phyloP scores from a whole-genome alignment of 2,329 filamentous ascomycete genomes.

The Fusarium tjaetaba region DNA sequence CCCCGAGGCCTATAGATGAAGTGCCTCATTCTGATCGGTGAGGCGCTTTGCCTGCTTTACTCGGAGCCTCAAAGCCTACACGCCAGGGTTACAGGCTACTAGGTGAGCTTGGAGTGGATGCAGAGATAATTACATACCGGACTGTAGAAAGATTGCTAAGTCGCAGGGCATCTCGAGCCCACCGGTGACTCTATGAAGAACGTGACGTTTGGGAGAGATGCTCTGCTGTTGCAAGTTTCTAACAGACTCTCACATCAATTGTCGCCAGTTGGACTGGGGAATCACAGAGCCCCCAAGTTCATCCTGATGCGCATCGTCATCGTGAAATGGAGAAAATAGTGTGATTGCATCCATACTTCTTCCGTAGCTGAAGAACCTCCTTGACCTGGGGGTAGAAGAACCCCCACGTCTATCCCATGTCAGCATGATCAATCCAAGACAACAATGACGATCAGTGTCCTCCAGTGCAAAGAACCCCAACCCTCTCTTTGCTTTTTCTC shows the following conservation, averaged over 20 bases:
- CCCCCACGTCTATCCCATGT: not conserved
- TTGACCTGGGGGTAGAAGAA: not conserved
- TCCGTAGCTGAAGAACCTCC: not conserved
- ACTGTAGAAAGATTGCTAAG: not conserved
- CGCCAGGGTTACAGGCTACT: not conserved
- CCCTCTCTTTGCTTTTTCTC: not conserved
- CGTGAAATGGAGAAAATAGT: too few relatives aligned
- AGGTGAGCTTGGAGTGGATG: too few relatives aligned
- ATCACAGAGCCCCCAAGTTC: not conserved
- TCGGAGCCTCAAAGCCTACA: not conserved
- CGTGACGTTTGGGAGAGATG: not conserved
- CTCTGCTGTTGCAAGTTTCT: not conserved
- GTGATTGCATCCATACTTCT: too few relatives aligned
- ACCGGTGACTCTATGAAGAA: not conserved
- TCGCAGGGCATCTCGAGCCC: not conserved
- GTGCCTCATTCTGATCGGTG: not conserved
- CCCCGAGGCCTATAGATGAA: slow-evolving; percentile 36
- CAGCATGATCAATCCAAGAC: not conserved
- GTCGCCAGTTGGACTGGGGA: not conserved
- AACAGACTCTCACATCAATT: not conserved
- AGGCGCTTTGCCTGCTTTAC: not conserved
- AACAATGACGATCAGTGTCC: not conserved
- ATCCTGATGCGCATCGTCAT: too few relatives aligned
- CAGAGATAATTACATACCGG: not conserved
- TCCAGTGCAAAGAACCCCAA: not conserved